These are phyloP conservation scores for Ogataea hybrid DNA, from an alignment of 1,139 yeast genomes.

Conservation along the genomic window DNA sequence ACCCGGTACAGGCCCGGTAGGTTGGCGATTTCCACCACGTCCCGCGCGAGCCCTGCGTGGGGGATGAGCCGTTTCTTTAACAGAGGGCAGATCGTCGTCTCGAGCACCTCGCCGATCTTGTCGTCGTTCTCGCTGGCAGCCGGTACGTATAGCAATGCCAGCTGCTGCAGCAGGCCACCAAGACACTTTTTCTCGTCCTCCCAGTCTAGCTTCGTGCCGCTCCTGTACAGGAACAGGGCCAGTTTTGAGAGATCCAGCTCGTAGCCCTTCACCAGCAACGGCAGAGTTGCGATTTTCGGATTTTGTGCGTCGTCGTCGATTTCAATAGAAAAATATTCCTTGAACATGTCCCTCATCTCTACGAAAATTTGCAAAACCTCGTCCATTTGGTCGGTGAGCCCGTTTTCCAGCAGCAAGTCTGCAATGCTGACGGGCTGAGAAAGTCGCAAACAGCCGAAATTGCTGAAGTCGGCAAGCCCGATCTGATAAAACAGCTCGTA, in stretches of 20 bases:
- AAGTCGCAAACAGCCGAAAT: conserved; percentile 66
- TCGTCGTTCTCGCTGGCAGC: conserved; percentile 36
- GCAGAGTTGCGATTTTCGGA: conserved; percentile 49
- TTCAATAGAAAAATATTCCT: conserved; percentile 68
- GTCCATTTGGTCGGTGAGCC: conserved; percentile 24
- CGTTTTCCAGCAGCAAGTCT: conserved; percentile 19
- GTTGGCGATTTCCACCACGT: conserved; percentile 82
- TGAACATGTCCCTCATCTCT: conserved; percentile 69
- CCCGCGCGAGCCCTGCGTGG: conserved; percentile 47
- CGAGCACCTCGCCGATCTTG: conserved; percentile 38
- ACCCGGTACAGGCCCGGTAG: conserved; percentile 88
- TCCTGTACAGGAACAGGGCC: conserved; percentile 61
- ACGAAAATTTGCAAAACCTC: conserved; percentile 33
- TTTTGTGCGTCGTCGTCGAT: conserved; percentile 34
- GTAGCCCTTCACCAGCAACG: conserved; percentile 64
- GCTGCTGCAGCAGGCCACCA: conserved; percentile 58
- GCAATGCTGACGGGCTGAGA: conserved; percentile 34
- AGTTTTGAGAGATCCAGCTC: conserved; percentile 63
- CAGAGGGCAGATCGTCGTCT: conserved; percentile 64
- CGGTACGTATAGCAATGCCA: conserved; percentile 76
- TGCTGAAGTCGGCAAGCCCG: conserved; percentile 73
- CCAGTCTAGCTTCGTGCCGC: conserved; percentile 63
- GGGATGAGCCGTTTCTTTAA: conserved; percentile 62
- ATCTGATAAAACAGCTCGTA: conserved; percentile 78
- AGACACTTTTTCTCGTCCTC: conserved; percentile 66